These are phyloP conservation scores for Oenanthe javanica DNA, from an alignment of 140 eudicot species.

Conservation along the genomic window DNA sequence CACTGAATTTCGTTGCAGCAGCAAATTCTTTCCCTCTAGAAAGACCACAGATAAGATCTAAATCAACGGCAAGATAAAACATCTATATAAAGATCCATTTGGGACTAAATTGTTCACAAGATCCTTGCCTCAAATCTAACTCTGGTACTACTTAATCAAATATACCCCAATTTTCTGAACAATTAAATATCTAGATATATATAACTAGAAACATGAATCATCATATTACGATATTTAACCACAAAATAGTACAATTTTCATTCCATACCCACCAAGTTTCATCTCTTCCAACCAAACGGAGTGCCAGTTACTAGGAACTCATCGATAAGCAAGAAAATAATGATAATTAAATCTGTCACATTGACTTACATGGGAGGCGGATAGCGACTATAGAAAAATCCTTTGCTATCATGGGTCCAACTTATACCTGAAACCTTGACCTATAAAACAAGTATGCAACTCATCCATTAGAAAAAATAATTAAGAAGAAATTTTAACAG, in stretches of 20 bases:
- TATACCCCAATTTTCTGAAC: no score
- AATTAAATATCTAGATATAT: no score
- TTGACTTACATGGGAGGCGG: constrained; percentile 79
- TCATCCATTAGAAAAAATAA: neutral
- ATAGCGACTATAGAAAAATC: constrained; percentile 82
- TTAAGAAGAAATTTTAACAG: neutral
- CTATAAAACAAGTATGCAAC: constrained; percentile 22
- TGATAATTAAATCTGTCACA: no score
- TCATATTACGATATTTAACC: no score
- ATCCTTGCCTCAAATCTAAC: no score
- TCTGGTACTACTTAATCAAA: no score
- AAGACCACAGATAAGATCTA: neutral
- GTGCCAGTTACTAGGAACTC: neutral
- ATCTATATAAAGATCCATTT: neutral
- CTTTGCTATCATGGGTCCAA: constrained; percentile 92
- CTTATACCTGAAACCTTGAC: constrained; percentile 71
- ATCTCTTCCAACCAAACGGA: no score
- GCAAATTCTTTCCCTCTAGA: constrained; percentile 56
- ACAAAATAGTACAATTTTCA: no score
- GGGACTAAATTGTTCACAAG: no score
- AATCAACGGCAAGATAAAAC: neutral
- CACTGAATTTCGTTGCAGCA: constrained; percentile 80
- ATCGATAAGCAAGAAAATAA: neutral
- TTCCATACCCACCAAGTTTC: no score
- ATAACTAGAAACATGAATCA: no score